A percentile compares a stretch with the other conserved stretches of the same genome.
These are phyloP conservation scores for Geotrichum reessii DNA, from an alignment of 1,139 yeast genomes.

Conservation along the genomic window DNA sequence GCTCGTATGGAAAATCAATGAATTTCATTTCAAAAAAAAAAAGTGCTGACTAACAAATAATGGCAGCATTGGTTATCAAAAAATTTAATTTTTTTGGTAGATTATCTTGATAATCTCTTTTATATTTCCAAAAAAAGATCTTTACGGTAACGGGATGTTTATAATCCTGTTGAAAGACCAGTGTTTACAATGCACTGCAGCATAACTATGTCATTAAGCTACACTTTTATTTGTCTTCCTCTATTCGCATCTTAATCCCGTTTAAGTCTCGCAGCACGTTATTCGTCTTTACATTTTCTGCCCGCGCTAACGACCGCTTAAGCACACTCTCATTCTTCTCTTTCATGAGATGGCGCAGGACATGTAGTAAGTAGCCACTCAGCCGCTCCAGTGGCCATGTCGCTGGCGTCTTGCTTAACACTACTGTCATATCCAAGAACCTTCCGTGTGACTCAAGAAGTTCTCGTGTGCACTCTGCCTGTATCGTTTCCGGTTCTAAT, in stretches of 20 bases:
- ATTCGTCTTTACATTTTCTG: slow-evolving; percentile 24
- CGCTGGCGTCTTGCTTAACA: slow-evolving; percentile 31
- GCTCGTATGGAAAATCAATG: background rate
- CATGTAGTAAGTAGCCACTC: slow-evolving; percentile 27
- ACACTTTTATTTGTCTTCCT: background rate
- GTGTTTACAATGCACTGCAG: background rate
- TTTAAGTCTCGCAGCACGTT: slow-evolving; percentile 1
- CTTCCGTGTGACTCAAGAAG: slow-evolving; percentile 33
- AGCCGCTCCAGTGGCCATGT: slow-evolving; percentile 37
- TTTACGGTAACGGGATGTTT: background rate
- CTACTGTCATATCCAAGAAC: slow-evolving; percentile 29
- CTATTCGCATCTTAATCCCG: background rate
- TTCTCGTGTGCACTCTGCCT: slow-evolving; percentile 27
- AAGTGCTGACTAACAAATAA: background rate
- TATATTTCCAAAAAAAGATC: background rate
- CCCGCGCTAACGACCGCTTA: slow-evolving; percentile 27
- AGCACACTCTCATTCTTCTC: slow-evolving; percentile 26
- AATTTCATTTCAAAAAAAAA: no score
- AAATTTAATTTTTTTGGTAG: background rate
- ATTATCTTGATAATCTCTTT: background rate
- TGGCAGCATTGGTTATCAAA: background rate
- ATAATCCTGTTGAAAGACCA: no score
- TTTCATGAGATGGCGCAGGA: slow-evolving; percentile 24
- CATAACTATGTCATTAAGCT: background rate
- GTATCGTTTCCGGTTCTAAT: slow-evolving; percentile 25